Evolutionary conservation across 768 basidiomycete genomes (phyloP), one percentile per base, ranked within the genome.

Genomic region (Leccinum uliginosum): DNA sequence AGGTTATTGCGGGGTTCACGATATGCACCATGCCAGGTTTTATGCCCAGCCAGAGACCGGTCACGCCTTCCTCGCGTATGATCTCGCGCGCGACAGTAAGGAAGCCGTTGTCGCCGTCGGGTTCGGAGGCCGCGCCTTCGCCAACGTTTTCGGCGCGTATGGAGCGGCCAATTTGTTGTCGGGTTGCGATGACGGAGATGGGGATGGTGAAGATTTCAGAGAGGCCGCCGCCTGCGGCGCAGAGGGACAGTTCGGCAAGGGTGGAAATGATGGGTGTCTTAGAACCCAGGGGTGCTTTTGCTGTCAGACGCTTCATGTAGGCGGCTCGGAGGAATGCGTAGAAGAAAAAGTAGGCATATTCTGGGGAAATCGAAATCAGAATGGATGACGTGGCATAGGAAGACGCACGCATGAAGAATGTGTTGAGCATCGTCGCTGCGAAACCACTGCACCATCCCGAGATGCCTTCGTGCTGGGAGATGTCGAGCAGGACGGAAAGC

Each of bases 301-400:
- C 74, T 11, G 80, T 74, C 48, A 92, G 73, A 17, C 91, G 83
- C 65, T 83, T 86, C 64, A 89, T 83, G 73, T 94, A 94, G 5
- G 89, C 80, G 23, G 80, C 84, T 62, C 97, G 84, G 24, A 98
- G 89, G 71, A 93, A 79, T 19, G 94, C 90, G 71, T 98, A 98
- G 77, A 97, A 98, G 81, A 96, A 98, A 80, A 99, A 99, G 76
- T 99, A 99, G 24, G 97, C 96, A 68, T 95, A 98, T 84, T 97
- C 95, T 97, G 60, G 11, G 29, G 30, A 11, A 21, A 43, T 43
- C 40, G 19, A 58, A 15, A 30, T 50, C 30, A n/a, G 29, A 23
- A 24, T 34, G 35, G 46, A 45, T 2, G 27, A 10, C 11, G 11
- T 19, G 38, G 10, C 38, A 40, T 40, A 10, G n/a, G 30, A 21